Conservation (phyloP, 306 rosid species). For the Ormosia emarginata region DNA sequence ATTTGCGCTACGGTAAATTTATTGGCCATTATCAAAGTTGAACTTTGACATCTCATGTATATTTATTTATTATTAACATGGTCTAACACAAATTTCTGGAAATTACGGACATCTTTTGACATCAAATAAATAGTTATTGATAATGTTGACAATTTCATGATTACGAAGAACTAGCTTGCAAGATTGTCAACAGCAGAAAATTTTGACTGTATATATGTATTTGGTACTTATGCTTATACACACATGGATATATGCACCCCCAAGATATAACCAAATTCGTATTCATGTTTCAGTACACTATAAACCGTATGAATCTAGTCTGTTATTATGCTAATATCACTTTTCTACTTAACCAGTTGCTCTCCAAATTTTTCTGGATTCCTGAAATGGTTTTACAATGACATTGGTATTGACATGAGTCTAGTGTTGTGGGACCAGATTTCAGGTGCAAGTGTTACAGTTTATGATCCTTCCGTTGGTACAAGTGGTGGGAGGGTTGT, state of each 20-base stretch:
- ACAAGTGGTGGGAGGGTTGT: conserved; percentile 55
- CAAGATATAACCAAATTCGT: not conserved
- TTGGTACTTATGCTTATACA: not conserved
- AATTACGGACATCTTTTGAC: not conserved
- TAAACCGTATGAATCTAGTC: not conserved
- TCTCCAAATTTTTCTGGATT: not conserved
- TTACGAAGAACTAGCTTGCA: not conserved
- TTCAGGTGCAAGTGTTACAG: conserved; percentile 64
- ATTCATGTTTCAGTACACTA: not conserved
- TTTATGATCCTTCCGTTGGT: conserved; percentile 49
- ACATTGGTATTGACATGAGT: not conserved
- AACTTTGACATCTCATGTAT: not conserved
- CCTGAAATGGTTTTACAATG: not conserved
- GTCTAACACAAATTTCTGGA: not conserved
- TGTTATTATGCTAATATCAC: not conserved
- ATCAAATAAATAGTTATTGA: not conserved
- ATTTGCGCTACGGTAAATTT: not conserved
- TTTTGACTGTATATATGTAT: not conserved
- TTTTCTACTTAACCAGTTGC: not conserved
- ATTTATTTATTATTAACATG: not conserved
- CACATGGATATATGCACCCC: not conserved
- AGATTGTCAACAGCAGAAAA: not conserved
- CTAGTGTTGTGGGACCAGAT: conserved; percentile 43
- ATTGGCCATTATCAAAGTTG: not conserved
- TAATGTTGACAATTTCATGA: not conserved